Percentiles rank a stretch among this genome's conserved stretches.
These are phyloP conservation scores for Globisporangium abappressorium DNA, from an alignment of 352 stramenopile species.

Conservation along the genomic window DNA sequence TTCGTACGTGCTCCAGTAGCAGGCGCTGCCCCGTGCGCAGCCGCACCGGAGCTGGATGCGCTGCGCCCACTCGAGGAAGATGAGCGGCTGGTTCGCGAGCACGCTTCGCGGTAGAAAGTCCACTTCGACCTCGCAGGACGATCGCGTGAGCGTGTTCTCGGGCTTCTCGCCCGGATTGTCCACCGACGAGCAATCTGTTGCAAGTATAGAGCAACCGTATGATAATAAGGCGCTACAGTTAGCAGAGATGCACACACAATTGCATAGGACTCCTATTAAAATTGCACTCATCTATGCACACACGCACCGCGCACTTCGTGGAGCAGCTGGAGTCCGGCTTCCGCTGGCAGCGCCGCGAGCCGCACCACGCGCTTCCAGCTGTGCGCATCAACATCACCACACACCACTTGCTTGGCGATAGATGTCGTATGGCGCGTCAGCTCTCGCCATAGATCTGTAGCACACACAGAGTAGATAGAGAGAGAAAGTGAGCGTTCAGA, in stretches of 20 bases:
- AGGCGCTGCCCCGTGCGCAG: constrained; percentile 50
- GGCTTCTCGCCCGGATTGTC: constrained; percentile 48
- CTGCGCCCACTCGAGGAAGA: constrained; percentile 36
- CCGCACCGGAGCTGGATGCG: constrained; percentile 61
- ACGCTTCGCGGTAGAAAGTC: constrained; percentile 23
- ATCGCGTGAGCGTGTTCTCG: constrained; percentile 45
- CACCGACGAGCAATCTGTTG: constrained; percentile 42
- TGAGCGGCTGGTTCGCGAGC: constrained; percentile 21
- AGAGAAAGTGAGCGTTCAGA: neutral
- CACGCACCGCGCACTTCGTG: constrained; percentile 33
- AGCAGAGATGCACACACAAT: neutral
- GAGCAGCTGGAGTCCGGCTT: constrained; percentile 29
- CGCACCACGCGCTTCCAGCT: constrained; percentile 37
- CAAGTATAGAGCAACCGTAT: neutral
- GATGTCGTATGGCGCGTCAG: constrained; percentile 18
- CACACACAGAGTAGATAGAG: neutral
- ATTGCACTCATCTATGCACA: neutral
- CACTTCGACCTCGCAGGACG: constrained; percentile 35
- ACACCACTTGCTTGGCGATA: constrained; percentile 5
- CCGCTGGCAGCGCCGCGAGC: constrained; percentile 20
- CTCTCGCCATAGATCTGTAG: constrained; percentile 31
- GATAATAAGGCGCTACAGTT: neutral
- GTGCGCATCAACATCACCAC: neutral
- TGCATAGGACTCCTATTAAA: neutral
- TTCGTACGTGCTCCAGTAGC: constrained; percentile 80